A percentile compares a stretch with the other conserved stretches of the same genome.
phyloP scores from a whole-genome alignment of 2,329 filamentous ascomycete species.

The Leptographium radiaticola region DNA sequence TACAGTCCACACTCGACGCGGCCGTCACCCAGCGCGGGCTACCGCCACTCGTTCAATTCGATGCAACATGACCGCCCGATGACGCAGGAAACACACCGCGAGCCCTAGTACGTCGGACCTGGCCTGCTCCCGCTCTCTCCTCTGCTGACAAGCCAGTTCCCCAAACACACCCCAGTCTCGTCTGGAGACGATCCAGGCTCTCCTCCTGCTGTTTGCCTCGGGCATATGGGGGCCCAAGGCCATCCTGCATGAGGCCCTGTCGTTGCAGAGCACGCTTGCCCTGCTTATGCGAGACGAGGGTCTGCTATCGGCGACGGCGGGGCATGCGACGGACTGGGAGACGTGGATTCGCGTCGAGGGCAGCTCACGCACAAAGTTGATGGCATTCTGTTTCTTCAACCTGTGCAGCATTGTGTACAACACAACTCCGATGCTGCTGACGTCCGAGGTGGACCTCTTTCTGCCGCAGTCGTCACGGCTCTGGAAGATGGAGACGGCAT shows the following conservation, averaged over 20 bases:
- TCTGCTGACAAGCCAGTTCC: constrained; percentile 24
- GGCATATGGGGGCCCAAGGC: constrained; percentile 49
- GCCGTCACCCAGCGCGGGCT: constrained; percentile 43
- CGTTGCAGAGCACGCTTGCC: constrained; percentile 44
- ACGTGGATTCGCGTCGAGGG: constrained; percentile 46
- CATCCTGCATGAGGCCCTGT: constrained; percentile 46
- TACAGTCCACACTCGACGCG: constrained; percentile 48
- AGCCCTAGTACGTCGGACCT: constrained; percentile 38
- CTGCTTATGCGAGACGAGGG: constrained; percentile 47
- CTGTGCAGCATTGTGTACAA: constrained; percentile 50
- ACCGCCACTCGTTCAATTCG: constrained; percentile 45
- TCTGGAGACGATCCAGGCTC: constrained; percentile 52
- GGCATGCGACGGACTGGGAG: constrained; percentile 40
- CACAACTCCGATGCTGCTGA: constrained; percentile 43
- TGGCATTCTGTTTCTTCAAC: constrained; percentile 50
- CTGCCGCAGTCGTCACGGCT: constrained; percentile 41
- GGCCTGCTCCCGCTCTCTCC: background rate
- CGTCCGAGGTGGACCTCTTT: constrained; percentile 42
- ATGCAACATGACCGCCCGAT: constrained; percentile 42
- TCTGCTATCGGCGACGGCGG: constrained; percentile 33
- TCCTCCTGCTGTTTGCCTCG: constrained; percentile 46
- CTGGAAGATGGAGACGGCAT: constrained; percentile 43
- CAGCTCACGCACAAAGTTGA: constrained; percentile 43
- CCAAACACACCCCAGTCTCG: constrained; percentile 45
- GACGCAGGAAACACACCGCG: constrained; percentile 45